These are phyloP conservation scores for Scheffersomyces quercinus DNA, from an alignment of 1,139 yeast genomes.

Conservation along the genomic window DNA sequence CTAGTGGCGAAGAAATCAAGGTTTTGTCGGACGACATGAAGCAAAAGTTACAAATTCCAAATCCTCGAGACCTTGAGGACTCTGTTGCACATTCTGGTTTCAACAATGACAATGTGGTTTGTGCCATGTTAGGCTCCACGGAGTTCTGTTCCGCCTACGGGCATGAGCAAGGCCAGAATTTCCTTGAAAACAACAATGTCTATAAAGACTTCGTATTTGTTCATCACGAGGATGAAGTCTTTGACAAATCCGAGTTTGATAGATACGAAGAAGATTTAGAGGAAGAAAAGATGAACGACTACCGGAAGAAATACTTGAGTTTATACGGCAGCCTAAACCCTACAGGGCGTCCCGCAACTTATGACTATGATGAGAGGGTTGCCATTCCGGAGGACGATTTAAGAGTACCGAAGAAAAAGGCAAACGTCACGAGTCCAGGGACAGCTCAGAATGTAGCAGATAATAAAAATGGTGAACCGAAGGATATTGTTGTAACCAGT, in stretches of 20 bases:
- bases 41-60: constrained; percentile 4
- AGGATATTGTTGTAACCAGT: not conserved
- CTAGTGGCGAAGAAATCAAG: not conserved
- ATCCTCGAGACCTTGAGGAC: not conserved
- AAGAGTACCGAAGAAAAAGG: not conserved
- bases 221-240: not conserved
- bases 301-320: too few species aligned
- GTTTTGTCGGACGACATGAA: constrained; percentile 1
- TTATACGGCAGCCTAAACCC: too few species aligned
- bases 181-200: not conserved
- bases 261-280: not conserved
- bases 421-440: not conserved
- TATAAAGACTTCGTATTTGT: not conserved
- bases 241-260: not conserved
- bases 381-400: not conserved
- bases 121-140: constrained; percentile 29
- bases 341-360: not conserved
- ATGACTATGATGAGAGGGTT: not conserved
- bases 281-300: not conserved
- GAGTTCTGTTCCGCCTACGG: constrained; percentile 28
- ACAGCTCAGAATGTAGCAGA: not conserved
- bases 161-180: constrained; percentile 7
- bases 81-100: constrained; percentile 15
- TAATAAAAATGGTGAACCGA: not conserved
- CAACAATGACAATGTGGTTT: constrained; percentile 31